Base-by-base conservation (phyloP, 2,329 filamentous ascomycete genomes). In the Colletotrichum eleusines region DNA sequence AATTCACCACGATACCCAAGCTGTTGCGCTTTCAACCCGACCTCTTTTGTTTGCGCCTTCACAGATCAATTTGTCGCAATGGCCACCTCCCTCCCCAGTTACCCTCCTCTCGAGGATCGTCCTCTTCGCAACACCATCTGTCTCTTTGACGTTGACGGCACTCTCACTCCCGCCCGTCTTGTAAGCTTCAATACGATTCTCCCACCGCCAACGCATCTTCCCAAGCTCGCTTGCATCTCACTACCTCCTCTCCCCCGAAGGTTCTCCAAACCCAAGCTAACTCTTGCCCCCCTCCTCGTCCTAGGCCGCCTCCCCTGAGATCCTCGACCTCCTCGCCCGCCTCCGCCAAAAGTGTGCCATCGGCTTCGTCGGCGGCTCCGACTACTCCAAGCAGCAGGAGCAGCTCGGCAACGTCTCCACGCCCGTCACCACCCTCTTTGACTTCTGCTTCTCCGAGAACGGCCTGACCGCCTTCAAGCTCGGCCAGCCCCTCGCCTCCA, bases 401-500 rank as follows among this genome's bases (percentile, higher is more conserved):
- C 95, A 98, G 85, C 89, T 98, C 73, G 94, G 94, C 80, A 87
- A 77, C 64, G 80, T 89, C 5, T 80, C 88, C 69, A 81, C 83
- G 35, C 87, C 91, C 75, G 95, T 98, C 72, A 94, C 91, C 63
- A 86, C 89, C 73, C 90, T 98, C 77, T 99, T 99, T 86, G 96
- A 99, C 86, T 99, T 94, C 85, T 96, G 92, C 89, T 99, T 99
- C 85, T 87, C 94, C 70, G 96, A 99, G 86, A 99, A 99, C 84
- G 96, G 96, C 14, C 89, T 99, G 75, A 97, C 93, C 1, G 96
- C 95, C 53, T 97, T 88, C 87, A 94, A 94, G 78, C 84, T 95
- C 78, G 96, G 95, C 77, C 83, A 91, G 80, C 87, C 88, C 66
- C 89, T 98, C 69, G 86, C 91, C 1, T 90, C 90, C 77, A 92